phyloP scores from a whole-genome alignment of 1,139 yeast species.

The Wickerhamomyces sp. region DNA sequence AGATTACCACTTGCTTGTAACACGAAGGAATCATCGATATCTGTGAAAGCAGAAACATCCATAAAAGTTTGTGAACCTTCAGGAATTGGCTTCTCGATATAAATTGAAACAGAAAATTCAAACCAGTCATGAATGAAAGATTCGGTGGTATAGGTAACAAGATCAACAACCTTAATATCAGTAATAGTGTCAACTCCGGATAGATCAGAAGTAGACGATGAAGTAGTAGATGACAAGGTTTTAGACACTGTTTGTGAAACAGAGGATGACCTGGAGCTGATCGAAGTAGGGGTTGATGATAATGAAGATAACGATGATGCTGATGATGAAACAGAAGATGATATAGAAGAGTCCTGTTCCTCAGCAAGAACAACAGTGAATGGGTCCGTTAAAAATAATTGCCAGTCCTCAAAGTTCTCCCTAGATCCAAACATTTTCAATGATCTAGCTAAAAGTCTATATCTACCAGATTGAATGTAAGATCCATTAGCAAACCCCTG shows the following conservation, averaged over 20 bases:
- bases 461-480: slow-evolving; percentile 9
- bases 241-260: background rate
- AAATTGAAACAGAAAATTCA: slow-evolving; percentile 2
- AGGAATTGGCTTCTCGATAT: background rate
- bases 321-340: background rate
- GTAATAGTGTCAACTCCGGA: slow-evolving; percentile 5
- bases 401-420: slow-evolving; percentile 9
- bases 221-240: background rate
- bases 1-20: background rate
- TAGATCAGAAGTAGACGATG: background rate
- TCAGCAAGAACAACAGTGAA: slow-evolving; percentile 1
- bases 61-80: background rate
- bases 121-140: slow-evolving; percentile 6
- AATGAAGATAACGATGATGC: background rate
- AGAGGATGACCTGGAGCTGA: background rate
- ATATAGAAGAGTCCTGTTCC: background rate
- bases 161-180: slow-evolving; percentile 4
- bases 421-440: slow-evolving; percentile 9
- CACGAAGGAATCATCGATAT: background rate
- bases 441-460: slow-evolving; percentile 9
- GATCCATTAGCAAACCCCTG: slow-evolving; percentile 10
- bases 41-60: background rate
- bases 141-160: background rate
- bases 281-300: background rate
- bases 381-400: slow-evolving; percentile 6